phyloP scores from a whole-genome alignment of 768 basidiomycete species.

The Suillus plorans region DNA sequence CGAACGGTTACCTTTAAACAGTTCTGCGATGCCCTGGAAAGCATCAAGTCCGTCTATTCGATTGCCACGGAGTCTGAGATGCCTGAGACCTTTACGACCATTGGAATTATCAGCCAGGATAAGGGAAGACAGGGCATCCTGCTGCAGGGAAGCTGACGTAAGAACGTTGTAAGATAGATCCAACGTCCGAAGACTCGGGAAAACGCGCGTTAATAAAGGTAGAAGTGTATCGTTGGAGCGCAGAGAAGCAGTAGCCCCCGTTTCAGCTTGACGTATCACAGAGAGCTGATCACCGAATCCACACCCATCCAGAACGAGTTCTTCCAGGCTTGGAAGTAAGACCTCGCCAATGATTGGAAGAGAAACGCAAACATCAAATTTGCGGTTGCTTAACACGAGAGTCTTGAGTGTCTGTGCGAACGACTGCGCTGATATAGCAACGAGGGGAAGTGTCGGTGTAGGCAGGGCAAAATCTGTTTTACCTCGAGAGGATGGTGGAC shows the following conservation, averaged over 20 bases:
- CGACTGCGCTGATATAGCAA: constrained; percentile 55
- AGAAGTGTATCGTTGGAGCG: constrained; percentile 56
- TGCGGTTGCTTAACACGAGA: constrained; percentile 62
- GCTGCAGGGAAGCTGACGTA: constrained; percentile 50
- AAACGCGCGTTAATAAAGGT: constrained; percentile 58
- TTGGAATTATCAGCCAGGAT: constrained; percentile 40
- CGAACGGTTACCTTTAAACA: constrained; percentile 65
- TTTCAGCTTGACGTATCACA: constrained; percentile 38
- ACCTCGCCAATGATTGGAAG: constrained; percentile 44
- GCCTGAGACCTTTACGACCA: constrained; percentile 38
- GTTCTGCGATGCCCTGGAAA: constrained; percentile 57
- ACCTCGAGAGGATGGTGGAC: constrained; percentile 13
- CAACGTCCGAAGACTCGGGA: constrained; percentile 67
- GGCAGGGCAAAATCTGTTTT: constrained; percentile 55
- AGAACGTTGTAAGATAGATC: constrained; percentile 77
- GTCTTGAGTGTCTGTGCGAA: constrained; percentile 59
- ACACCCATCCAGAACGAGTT: constrained; percentile 74
- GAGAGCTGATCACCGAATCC: constrained; percentile 60
- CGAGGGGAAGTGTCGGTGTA: constrained; percentile 66
- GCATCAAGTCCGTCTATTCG: constrained; percentile 59
- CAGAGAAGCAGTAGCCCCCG: constrained; percentile 35
- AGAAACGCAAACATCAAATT: constrained; percentile 62
- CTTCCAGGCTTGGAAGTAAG: constrained; percentile 67
- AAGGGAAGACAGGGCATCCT: constrained; percentile 47
- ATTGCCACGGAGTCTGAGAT: constrained; percentile 71